phyloP scores from a whole-genome alignment of 257 asterid species.

The Verbascum thapsus region DNA sequence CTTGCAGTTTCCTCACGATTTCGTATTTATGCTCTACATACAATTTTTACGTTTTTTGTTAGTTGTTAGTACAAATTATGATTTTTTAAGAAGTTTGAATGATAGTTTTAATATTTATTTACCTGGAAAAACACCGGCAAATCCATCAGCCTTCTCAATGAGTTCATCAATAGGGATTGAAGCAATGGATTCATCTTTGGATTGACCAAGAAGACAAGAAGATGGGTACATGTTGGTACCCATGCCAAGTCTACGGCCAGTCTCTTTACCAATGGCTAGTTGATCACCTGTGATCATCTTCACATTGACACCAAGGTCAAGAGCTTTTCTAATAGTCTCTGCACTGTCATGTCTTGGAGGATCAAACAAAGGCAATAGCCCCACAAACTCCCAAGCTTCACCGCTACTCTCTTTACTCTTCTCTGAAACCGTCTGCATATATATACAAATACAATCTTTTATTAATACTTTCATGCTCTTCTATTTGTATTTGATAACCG shows the following conservation, averaged over 20 bases:
- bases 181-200: conserved; percentile 57
- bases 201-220: conserved; percentile 71
- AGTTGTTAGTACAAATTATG: too few relatives aligned
- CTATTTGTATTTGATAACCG: too few relatives aligned
- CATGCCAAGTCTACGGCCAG: conserved; percentile 87
- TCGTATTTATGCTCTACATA: conserved; percentile 91
- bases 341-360: conserved; percentile 83
- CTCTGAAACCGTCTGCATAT: conserved; percentile 53
- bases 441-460: too few relatives aligned
- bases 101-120: too few relatives aligned
- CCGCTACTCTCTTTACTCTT: conserved; percentile 51
- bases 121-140: conserved; percentile 89
- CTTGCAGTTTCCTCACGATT: conserved; percentile 79
- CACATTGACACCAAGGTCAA: conserved; percentile 64
- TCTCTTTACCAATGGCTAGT: conserved; percentile 79
- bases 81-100: too few relatives aligned
- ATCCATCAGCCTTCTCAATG: conserved; percentile 84
- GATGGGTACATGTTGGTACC: conserved; percentile 90
- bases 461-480: too few relatives aligned
- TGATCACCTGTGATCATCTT: conserved; percentile 89
- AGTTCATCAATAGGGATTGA: conserved; percentile 65
- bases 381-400: conserved; percentile 65
- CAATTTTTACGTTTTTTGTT: too few relatives aligned
- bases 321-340: conserved; percentile 66
- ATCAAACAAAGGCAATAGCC: conserved; percentile 64